These are phyloP conservation scores for Dictyostelium firmibasis DNA, from an alignment of 78 protist genomes.

Conservation along the genomic window DNA sequence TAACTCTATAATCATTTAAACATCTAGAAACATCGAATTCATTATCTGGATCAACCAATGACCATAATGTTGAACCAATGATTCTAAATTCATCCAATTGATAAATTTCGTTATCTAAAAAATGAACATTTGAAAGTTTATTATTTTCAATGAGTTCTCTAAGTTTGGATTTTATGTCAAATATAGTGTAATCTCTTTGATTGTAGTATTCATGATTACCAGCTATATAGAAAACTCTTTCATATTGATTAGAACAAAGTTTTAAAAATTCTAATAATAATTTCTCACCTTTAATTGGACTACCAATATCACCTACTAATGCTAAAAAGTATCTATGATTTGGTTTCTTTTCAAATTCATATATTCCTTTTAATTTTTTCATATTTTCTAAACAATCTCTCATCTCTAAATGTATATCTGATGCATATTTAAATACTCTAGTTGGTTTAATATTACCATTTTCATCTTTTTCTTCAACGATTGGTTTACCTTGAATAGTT, in stretches of 20 bases:
- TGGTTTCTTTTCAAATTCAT: slow-evolving; percentile 18
- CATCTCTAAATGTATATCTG: slow-evolving; percentile 70
- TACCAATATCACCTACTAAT: slow-evolving; percentile 25
- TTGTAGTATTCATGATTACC: slow-evolving; percentile 16
- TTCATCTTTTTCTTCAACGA: neutral
- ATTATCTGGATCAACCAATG: neutral
- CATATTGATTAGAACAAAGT: neutral
- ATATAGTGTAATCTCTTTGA: neutral
- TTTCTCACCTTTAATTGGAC: neutral
- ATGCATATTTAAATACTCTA: slow-evolving; percentile 44
- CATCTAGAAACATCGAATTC: neutral
- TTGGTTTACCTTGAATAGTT: neutral
- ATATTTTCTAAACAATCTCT: neutral
- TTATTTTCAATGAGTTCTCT: neutral
- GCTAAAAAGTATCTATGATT: slow-evolving; percentile 21
- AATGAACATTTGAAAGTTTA: neutral
- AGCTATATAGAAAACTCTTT: neutral
- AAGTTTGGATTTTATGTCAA: neutral
- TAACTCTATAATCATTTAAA: neutral
- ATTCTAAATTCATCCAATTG: neutral
- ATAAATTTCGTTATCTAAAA: neutral
- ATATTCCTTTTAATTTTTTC: neutral
- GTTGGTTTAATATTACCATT: neutral
- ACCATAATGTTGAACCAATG: slow-evolving; percentile 12
- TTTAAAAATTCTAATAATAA: neutral